Conservation (phyloP, 179 eudicot genomes). For the Vitellaria paradoxa region DNA sequence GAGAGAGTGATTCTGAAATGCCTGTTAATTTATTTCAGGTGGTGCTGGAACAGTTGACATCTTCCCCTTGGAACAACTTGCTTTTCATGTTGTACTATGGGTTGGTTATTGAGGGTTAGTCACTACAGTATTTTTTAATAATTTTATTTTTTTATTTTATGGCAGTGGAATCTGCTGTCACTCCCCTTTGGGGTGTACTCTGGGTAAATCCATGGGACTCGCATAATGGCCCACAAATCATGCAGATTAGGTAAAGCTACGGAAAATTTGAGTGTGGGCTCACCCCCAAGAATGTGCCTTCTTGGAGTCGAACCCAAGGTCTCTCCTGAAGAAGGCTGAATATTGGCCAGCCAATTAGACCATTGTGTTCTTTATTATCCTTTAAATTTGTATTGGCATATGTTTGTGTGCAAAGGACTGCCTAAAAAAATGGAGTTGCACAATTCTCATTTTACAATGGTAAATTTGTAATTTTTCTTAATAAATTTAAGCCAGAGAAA, state of each 20-base stretch:
- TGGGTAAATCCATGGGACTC: background rate
- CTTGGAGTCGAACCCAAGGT: too few relatives aligned
- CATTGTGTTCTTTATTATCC: too few relatives aligned
- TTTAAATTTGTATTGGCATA: background rate
- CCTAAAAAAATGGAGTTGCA: background rate
- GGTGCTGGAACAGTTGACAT: conserved; percentile 73
- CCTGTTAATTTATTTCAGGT: conserved; percentile 48
- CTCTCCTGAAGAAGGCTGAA: too few relatives aligned
- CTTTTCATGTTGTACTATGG: conserved; percentile 88
- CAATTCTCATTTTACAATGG: background rate
- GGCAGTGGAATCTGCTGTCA: background rate
- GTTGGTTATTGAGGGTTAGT: conserved; percentile 74
- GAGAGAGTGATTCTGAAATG: conserved; percentile 4
- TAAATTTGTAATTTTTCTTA: too few relatives aligned
- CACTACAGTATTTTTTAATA: background rate
- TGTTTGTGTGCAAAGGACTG: background rate
- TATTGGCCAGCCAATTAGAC: background rate
- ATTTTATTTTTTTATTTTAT: background rate
- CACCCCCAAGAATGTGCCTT: too few relatives aligned
- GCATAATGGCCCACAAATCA: too few relatives aligned
- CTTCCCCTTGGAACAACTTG: conserved; percentile 86
- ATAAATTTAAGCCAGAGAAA: background rate
- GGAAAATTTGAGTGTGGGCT: too few relatives aligned
- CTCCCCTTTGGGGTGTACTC: background rate
- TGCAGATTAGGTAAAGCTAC: too few relatives aligned